These are phyloP conservation scores for Ophiosphaerella narmari DNA, from an alignment of 2,329 filamentous ascomycete genomes.

Conservation along the genomic window DNA sequence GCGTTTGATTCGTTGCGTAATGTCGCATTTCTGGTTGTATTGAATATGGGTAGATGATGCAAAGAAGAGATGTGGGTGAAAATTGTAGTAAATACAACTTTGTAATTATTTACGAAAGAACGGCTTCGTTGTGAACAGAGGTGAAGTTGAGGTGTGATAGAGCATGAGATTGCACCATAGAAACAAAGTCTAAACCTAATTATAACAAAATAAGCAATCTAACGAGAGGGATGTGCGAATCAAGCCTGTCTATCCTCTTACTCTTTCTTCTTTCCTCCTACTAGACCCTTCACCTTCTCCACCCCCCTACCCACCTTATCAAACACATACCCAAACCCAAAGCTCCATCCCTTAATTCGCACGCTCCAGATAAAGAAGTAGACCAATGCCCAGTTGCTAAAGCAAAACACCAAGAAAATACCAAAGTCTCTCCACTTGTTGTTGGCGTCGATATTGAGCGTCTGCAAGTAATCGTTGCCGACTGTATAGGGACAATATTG, in stretches of 20 bases:
- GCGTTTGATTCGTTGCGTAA: too few species aligned
- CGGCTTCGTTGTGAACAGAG: too few species aligned
- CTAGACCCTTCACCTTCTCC: conserved; percentile 17
- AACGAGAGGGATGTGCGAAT: neutral
- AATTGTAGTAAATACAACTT: too few species aligned
- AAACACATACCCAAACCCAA: conserved; percentile 67
- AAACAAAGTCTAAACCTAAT: too few species aligned
- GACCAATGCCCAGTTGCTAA: conserved; percentile 72
- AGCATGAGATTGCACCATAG: too few species aligned
- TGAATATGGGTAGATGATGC: too few species aligned
- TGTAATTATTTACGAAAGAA: too few species aligned
- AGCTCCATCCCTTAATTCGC: conserved; percentile 70
- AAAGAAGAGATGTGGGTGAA: too few species aligned
- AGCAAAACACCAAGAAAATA: conserved; percentile 71
- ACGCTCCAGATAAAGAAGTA: conserved; percentile 80
- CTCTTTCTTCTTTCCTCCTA: conserved; percentile 15
- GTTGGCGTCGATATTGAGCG: conserved; percentile 57
- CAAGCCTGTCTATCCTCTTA: conserved; percentile 5
- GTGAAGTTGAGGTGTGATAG: too few species aligned
- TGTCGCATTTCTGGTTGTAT: too few species aligned
- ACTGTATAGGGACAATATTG: conserved; percentile 70
- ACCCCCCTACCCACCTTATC: conserved; percentile 47
- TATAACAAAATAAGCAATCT: too few species aligned
- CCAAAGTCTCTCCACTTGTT: conserved; percentile 77
- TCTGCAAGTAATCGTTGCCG: conserved; percentile 70